A percentile compares a stretch with the other conserved stretches of the same genome.
Conservation (phyloP, 2,329 filamentous ascomycete species). For the Fusarium sp. region DNA sequence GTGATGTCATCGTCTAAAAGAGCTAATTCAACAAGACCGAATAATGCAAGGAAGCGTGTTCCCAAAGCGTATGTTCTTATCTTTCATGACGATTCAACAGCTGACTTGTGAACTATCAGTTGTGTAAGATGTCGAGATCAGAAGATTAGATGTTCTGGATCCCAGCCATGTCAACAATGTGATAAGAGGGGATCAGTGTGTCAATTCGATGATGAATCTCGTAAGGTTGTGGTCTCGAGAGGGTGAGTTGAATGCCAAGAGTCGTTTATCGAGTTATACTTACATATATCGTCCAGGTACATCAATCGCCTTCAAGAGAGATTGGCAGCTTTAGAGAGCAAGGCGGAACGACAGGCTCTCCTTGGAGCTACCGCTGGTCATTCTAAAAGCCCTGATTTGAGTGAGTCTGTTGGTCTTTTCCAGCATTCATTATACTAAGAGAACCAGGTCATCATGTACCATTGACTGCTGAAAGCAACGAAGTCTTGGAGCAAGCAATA, state of each 20-base stretch:
- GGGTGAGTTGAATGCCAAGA: not conserved
- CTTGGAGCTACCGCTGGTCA: not conserved
- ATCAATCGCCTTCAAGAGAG: conserved; percentile 31
- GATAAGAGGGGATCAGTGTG: conserved; percentile 28
- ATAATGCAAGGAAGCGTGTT: conserved; percentile 28
- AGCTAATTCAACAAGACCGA: conserved; percentile 14
- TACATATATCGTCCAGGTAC: conserved; percentile 12
- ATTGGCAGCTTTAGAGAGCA: conserved; percentile 16
- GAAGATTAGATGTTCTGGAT: conserved; percentile 37
- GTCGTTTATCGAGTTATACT: not conserved
- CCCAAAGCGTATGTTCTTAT: conserved; percentile 33
- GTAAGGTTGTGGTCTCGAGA: conserved; percentile 36
- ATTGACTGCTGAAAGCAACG: not conserved
- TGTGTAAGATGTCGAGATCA: conserved; percentile 39
- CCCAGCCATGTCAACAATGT: conserved; percentile 33
- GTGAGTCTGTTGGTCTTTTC: not conserved
- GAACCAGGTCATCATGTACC: not conserved
- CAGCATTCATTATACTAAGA: not conserved
- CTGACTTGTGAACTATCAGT: conserved; percentile 3
- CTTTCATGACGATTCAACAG: not conserved
- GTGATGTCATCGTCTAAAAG: conserved; percentile 25
- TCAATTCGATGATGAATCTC: conserved; percentile 30
- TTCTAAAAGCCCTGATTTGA: conserved; percentile 1
- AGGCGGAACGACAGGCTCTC: not conserved
- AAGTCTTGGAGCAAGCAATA: not conserved